Base-by-base conservation (phyloP, 2,329 filamentous ascomycete species). In the Emergomyces pasteurianus region DNA sequence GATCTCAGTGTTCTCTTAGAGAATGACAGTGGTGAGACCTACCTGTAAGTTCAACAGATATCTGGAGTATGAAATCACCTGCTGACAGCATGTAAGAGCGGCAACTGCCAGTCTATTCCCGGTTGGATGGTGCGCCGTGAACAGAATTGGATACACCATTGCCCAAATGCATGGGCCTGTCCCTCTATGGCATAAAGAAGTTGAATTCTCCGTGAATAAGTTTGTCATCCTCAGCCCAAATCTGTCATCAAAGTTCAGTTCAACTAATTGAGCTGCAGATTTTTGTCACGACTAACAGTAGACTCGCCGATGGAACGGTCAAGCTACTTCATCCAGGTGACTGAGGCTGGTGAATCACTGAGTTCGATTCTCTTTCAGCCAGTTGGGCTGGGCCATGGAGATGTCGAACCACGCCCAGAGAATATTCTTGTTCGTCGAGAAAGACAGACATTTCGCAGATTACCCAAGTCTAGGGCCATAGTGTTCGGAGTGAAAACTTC, bases 91-190 rank as follows among this genome's bases (percentile, higher is more conserved):
- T 23, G 9, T 3, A 60, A 80, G 78, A 34, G 73, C 75, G 59
- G 80, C 80, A 28, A 79, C 78, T 53, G 80, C 80, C 5, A 82
- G 78, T 16, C 70, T 81, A 5, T 82, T 81, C 63, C 80, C 80
- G 1, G 77, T 79, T 0, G 80, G 80, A 8, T 82, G 79, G 79
- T 75, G 75, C 26, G 72, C 82, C 14, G 68, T 75, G 46, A 71
- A 77, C 52, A 74, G 79, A 31, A 79, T 82, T 52, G 80, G 79
- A 28, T 78, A 73, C 65, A 77, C 76, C 1, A 75, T 82, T 62
- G 74, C 76, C 21, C 72, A 73, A 49, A 72, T 82, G 58, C 78
- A 81, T 60, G 70, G 69, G 3, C 75, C 77, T 1, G 77, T 82
- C 2, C 76, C 78, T 1, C 67, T 77, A 14, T 82, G 80, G 80